Conservation (phyloP, 257 asterid species). For the Jaltomata sinuosa region DNA sequence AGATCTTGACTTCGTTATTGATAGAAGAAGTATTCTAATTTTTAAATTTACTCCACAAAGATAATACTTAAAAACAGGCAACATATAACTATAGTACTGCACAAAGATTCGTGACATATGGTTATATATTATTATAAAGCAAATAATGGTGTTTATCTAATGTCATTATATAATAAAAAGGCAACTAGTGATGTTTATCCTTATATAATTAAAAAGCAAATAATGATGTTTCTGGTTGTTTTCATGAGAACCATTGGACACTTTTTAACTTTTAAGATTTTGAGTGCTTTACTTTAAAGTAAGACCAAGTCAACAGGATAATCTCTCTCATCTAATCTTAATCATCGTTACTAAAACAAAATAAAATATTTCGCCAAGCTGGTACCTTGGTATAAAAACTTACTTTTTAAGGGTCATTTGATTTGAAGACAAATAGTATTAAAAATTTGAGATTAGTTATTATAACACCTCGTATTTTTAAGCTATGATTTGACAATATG, state of each 20-base stretch:
- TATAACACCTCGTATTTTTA: no score
- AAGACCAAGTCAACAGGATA: background rate
- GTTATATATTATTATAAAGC: background rate
- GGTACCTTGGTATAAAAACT: background rate
- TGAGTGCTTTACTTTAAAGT: background rate
- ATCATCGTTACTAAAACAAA: background rate
- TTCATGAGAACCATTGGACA: conserved; percentile 16
- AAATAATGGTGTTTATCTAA: background rate
- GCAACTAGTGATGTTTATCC: background rate
- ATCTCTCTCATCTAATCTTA: background rate
- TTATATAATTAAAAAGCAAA: background rate
- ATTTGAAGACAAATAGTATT: no score
- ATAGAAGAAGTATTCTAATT: no score
- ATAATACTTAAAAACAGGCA: no score
- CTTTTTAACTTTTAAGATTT: background rate
- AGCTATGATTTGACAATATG: no score
- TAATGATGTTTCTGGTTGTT: conserved; percentile 2
- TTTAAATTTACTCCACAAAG: no score
- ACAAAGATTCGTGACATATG: conserved; percentile 1
- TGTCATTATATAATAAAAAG: background rate
- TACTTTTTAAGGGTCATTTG: no score
- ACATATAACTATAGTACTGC: no score
- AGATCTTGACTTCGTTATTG: no score
- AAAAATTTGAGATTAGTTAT: no score
- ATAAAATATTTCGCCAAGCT: background rate